Percentiles rank a stretch among this genome's conserved stretches.
These are phyloP conservation scores for Notholithocarpus densiflorus DNA, from an alignment of 306 rosid species.

Conservation along the genomic window DNA sequence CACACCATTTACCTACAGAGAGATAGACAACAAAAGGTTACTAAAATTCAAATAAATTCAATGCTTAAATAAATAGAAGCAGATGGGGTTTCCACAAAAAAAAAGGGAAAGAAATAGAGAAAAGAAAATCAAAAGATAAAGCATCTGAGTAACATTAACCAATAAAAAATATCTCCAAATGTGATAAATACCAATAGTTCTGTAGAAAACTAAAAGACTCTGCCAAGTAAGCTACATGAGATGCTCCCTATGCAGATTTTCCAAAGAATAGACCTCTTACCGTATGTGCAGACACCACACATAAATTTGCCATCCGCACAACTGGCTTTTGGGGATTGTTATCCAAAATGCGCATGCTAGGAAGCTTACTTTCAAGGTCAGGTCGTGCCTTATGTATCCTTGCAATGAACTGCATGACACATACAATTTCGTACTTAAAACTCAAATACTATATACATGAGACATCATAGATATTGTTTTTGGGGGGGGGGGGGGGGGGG, in stretches of 20 bases:
- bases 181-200: neutral
- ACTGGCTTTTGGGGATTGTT: constrained; percentile 84
- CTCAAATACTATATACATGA: neutral
- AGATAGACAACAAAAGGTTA: constrained; percentile 11
- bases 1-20: constrained; percentile 83
- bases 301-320: constrained; percentile 95
- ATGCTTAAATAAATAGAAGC: constrained; percentile 8
- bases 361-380: constrained; percentile 78
- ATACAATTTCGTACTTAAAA: constrained; percentile 19
- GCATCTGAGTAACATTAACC: neutral
- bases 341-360: constrained; percentile 69
- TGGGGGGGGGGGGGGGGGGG: neutral
- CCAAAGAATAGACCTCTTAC: constrained; percentile 43
- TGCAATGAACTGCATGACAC: constrained; percentile 63
- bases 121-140: neutral
- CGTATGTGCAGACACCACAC: constrained; percentile 90
- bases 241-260: neutral
- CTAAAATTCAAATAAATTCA: constrained; percentile 7
- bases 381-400: constrained; percentile 46
- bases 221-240: constrained; percentile 7
- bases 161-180: neutral
- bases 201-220: neutral
- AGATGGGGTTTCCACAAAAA: neutral
- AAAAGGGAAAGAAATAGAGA: neutral
- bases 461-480: neutral